Base-by-base conservation (phyloP, 2,329 filamentous ascomycete genomes). In the Berkeleyomyces basicola region DNA sequence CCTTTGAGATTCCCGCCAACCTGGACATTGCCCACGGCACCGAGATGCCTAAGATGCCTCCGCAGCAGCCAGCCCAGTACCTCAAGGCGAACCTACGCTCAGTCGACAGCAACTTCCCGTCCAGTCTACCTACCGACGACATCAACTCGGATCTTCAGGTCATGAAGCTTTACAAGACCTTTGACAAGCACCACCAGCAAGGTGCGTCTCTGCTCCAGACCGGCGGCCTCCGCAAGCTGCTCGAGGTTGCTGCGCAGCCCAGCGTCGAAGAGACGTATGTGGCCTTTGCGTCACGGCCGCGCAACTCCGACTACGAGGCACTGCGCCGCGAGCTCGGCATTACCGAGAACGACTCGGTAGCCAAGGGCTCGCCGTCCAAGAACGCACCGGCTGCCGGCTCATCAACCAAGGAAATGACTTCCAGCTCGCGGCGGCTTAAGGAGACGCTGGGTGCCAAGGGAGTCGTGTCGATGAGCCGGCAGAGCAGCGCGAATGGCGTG, bases 1-100 rank as follows among this genome's bases (percentile, higher is more conserved):
- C 81, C 67, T 80, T 84, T 66, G 80, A 82, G 68, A 74, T 82
- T 37, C 79, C 80, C 0, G 75, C 77, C 57, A 84, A 82, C 68
- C 74, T 85, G 51, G 79, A 82, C 66, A 76, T 81, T 64, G 74
- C 83, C 66, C 74, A 79, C 53, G 74, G 75, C 3, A 76, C 78
- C 40, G 81, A 83, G 68, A 79, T 73, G 7, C 75, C 81, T 59
- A 82, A 80, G 72, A 77, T 84, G 70, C 81, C 81, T 7, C 78
- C 80, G 0, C 74, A 78, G 7, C 78, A 81, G 47, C 79, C 80
- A 47, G 77, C 78, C 61, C 80, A 80, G 61, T 83, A 83, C 66
- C 78, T 81, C 65, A 83, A 82, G 73, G 77, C 79, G 11, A 80
- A 81, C 65, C 75, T 78, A 53, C 75, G 78, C 64, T 75, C 77